phyloP scores from a whole-genome alignment of 2,329 filamentous ascomycete species.

The Claviceps quebecensis region DNA sequence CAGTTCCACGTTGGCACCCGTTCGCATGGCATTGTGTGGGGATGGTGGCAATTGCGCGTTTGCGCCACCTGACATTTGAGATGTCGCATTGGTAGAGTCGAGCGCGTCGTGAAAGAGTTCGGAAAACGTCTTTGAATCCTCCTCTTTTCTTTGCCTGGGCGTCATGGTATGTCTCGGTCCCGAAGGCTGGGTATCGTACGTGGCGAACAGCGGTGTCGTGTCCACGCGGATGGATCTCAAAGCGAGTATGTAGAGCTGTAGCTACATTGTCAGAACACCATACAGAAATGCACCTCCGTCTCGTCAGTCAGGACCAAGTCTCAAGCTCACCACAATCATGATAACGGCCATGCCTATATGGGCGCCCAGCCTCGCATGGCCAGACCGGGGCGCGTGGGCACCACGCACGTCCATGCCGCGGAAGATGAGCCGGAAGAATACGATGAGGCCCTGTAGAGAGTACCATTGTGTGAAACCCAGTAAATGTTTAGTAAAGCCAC shows the following conservation, averaged over 20 bases:
- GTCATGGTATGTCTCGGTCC: conserved; percentile 14
- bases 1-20: conserved; percentile 6
- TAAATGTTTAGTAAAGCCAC: conserved; percentile 47
- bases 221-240: conserved; percentile 38
- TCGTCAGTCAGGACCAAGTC: neutral
- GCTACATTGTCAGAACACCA: neutral
- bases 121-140: conserved; percentile 28
- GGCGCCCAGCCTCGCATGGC: conserved; percentile 30
- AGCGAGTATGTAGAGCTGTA: conserved; percentile 31
- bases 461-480: conserved; percentile 52
- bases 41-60: conserved; percentile 1
- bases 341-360: conserved; percentile 42
- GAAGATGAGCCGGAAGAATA: conserved; percentile 41
- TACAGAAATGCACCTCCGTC: neutral
- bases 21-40: neutral
- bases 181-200: conserved; percentile 9
- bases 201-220: conserved; percentile 37
- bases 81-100: conserved; percentile 12
- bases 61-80: conserved; percentile 5
- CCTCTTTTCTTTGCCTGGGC: conserved; percentile 12
- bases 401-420: conserved; percentile 27
- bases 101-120: conserved; percentile 23
- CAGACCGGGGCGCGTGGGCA: conserved; percentile 22
- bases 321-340: conserved; percentile 35
- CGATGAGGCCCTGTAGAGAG: conserved; percentile 44